These are phyloP conservation scores for Bimuria novae-zelandiae DNA, from an alignment of 2,329 filamentous ascomycete genomes.

Conservation along the genomic window DNA sequence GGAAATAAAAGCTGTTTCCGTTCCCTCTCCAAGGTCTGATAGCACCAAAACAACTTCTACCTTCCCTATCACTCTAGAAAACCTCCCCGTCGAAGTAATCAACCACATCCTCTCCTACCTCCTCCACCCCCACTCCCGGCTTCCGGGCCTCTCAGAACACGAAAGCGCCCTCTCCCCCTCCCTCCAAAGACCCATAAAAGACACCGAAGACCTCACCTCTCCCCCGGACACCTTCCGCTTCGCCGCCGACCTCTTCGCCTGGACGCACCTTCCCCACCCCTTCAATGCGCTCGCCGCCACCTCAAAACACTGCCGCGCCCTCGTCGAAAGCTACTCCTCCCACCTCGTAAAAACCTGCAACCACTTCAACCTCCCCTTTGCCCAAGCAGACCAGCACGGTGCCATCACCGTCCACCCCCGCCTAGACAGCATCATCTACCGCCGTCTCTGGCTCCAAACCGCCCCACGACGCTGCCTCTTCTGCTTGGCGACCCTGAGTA, in stretches of 20 bases:
- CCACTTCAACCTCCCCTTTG: conserved; percentile 37
- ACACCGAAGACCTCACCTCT: conserved; percentile 23
- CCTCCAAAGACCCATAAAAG: conserved; percentile 25
- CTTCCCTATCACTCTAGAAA: no score
- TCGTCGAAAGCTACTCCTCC: conserved; percentile 33
- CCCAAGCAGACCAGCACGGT: conserved; percentile 25
- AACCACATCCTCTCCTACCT: conserved; percentile 36
- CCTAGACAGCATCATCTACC: conserved; percentile 33
- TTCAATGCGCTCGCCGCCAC: conserved; percentile 35
- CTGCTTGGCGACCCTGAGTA: conserved; percentile 27
- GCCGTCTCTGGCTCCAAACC: conserved; percentile 37
- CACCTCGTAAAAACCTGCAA: conserved; percentile 34
- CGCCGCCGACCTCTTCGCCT: conserved; percentile 35
- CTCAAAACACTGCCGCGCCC: conserved; percentile 23
- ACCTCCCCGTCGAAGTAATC: conserved; percentile 33
- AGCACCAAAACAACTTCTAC: no score
- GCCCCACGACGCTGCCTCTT: conserved; percentile 35
- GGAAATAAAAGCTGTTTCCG: no score
- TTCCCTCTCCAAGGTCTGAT: no score
- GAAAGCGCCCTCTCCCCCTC: conserved; percentile 30
- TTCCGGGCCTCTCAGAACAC: conserved; percentile 35
- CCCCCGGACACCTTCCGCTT: conserved; percentile 32
- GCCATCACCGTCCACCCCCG: conserved; percentile 29
- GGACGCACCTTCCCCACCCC: conserved; percentile 27
- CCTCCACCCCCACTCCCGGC: conserved; percentile 31